Base-by-base conservation (phyloP, 1,284 basidiomycete species). In the Exobasidium rhododendri region DNA sequence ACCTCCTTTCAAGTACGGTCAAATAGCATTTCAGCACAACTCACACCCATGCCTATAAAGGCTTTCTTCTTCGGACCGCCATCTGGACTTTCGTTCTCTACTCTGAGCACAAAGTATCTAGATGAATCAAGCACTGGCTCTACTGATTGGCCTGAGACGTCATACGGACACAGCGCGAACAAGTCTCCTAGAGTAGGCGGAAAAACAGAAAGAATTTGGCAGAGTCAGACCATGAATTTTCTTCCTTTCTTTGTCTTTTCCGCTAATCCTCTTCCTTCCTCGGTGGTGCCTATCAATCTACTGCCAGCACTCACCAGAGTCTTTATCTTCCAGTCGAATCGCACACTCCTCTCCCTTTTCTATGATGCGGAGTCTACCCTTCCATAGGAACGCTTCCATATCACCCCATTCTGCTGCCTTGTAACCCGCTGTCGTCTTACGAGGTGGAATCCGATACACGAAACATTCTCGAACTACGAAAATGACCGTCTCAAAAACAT, bases 61-160 rank as follows among this genome's bases (percentile, higher is more conserved):
- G 77, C 75, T 50, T 65, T 66, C 46, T 71, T 72, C 60, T 63
- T 67, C 66, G 67, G 45, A 58, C 71, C 66, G 69, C 66, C 54
- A 13, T 65, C 61, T 14, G 73, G 73, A 32, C 50, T 64, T 13
- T 68, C 59, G 7, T 62, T 66, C 80, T 81, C 93, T 1, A 97
- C 89, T 57, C 92, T 85, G 30, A 97, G 83, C 4, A 97, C 94
- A 80, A 97, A 97, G 81, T 97, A 98, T 52, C 94, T 86, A 7
- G 91, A 94, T 0, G 91, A 94, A 81, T 99, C 94, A 28, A 98
- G 85, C 4, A 97, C 94, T 5, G 93, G 90, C 75, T 99, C 96
- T 20, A 97, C 92, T 29, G 87, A 88, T 4, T 91, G 75, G 50
- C 88, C 88, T 32, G 86, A 83, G 10, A 88, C 84, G 73, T 91